Base-by-base conservation (phyloP, 129 eudicot species). In the Mikania micrantha region DNA sequence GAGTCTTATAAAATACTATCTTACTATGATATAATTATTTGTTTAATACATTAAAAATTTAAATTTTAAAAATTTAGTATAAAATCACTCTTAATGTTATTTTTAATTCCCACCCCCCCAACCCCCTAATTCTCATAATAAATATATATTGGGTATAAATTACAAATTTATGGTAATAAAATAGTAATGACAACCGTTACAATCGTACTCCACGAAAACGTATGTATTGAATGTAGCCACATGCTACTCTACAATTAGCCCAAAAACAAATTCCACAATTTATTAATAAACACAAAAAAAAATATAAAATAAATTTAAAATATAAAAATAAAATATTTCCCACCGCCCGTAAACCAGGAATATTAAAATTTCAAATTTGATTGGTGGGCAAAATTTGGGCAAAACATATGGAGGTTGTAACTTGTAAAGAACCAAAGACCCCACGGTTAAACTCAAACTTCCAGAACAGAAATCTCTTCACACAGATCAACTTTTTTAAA, bases 291-390 rank as follows among this genome's bases (percentile, higher is more conserved):
- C 40, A 32, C 5, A 27, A 24, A 54, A 53, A 36, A 69, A 35
- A 5, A 27, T n/a, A n/a, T n/a, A 21, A 22, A 34, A 25, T 10
- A 52, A 19, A 28, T 19, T 29, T 9, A 41, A 62, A 60, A n/a
- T 1, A 69, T 3, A 57, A 32, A n/a, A 31, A 45, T 16, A 62
- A 48, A 50, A 4, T 13, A 47, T 9, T 19, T 47, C 17, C 24
- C 52, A 75, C 64, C 70, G 74, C 74, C 70, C 39, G 60, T 75
- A 59, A 67, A 59, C 64, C 80, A 76, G 36, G 47, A 75, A 58
- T 75, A 67, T 67, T 31, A 75, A 66, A 67, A 44, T 74, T 82
- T 82, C 63, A 79, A 82, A 75, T 70, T 66, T 64, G 74, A 66
- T 77, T 81, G 85, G 82, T 77, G 85, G 73, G 50, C 59, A 79